phyloP scores from a whole-genome alignment of 1,284 basidiomycete species.

The Acaromyces ingoldii region DNA sequence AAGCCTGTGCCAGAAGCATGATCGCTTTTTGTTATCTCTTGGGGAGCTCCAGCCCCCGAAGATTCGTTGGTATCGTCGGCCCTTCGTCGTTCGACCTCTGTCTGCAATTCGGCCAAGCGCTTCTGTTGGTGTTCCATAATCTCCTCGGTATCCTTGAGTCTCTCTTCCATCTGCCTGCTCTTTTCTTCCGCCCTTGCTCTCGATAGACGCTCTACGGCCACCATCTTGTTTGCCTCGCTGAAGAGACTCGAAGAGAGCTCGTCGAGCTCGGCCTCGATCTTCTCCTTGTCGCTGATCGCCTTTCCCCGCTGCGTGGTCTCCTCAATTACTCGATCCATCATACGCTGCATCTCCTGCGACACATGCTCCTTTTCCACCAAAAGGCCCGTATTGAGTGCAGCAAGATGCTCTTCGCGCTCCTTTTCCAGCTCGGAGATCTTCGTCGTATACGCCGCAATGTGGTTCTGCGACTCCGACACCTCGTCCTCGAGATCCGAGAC shows the following conservation, averaged over 20 bases:
- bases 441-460: conserved; percentile 57
- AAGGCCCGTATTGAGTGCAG: conserved; percentile 64
- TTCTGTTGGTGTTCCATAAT: conserved; percentile 48
- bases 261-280: conserved; percentile 62
- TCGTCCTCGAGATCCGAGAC: conserved; percentile 90
- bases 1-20: no score
- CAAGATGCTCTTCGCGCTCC: conserved; percentile 54
- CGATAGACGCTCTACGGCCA: conserved; percentile 78
- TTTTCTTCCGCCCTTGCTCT: conserved; percentile 74
- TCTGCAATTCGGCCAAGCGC: conserved; percentile 72
- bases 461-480: conserved; percentile 68
- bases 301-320: conserved; percentile 85
- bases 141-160: conserved; percentile 76
- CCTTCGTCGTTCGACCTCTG: conserved; percentile 72
- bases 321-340: conserved; percentile 90
- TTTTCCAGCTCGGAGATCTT: conserved; percentile 57
- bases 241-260: conserved; percentile 74
- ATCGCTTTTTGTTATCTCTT: no score
- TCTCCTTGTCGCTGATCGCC: conserved; percentile 68
- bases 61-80: no score
- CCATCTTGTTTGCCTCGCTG: conserved; percentile 55
- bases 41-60: not conserved
- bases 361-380: conserved; percentile 87
- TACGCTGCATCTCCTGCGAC: conserved; percentile 79
- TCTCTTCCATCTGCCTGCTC: conserved; percentile 71